Evolutionary conservation across 179 eudicot genomes (phyloP), one percentile per base, ranked within the genome.

Genomic region (Amaranthus tricolor): DNA sequence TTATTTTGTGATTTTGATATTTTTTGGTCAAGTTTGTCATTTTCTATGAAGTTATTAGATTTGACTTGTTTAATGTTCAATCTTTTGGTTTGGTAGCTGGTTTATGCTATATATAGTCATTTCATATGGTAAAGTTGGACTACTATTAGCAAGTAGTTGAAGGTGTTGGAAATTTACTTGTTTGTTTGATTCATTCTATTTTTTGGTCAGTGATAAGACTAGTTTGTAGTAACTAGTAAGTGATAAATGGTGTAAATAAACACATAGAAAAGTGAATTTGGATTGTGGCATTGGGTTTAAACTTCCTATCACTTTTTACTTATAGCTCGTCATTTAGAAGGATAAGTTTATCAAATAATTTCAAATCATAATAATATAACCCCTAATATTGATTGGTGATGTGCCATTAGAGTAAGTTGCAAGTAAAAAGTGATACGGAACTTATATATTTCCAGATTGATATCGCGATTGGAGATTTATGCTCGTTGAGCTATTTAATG

Each of bases 31-130:
- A 68, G n/a, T n/a, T 69, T 65, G 55, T 6, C 9, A 21, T 69
- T 73, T 51, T 50, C 0, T 62, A 49, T 70, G 62, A 74, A 67
- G 81, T 74, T 17, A 57, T 70, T 63, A 17, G 52, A 31, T 62
- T 79, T 76, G 77, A 66, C 73, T 76, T 72, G 73, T 62, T 40
- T 66, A 56, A 60, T 71, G 76, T 79, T 20, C 3, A 16, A 5
- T 49, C 4, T 16, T 20, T n/a, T 44, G 48, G 14, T 53, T 52
- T 4, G 73, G 20, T 12, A n/a, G 21, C 72, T 77, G 59, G 19
- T 51, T 24, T 66, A 69, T 75, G 49, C 72, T 48, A 62, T 65
- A 62, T 20, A 57, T 49, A 40, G 72, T 57, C 44, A 43, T 47
- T 56, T 21, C 8, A 47, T 58, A 19, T 60, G 55, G 56, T 6